Conservation (phyloP, 1,139 yeast genomes). For the Nadsonia commutata region DNA sequence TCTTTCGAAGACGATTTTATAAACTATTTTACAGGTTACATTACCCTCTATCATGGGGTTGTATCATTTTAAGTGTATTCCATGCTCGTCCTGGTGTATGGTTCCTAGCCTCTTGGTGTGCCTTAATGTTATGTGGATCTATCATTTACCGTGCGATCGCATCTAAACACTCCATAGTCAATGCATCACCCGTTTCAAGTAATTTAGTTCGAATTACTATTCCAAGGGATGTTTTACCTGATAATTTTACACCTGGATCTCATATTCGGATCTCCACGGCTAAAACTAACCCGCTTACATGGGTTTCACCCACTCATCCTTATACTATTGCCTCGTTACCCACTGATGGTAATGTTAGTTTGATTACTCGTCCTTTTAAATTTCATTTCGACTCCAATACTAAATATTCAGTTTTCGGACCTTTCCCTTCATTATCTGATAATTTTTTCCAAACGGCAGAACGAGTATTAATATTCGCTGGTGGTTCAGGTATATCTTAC, state of each 20-base stretch:
- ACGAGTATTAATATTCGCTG: slow-evolving; percentile 49
- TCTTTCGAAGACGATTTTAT: slow-evolving; percentile 41
- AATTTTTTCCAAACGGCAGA: slow-evolving; percentile 31
- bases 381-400: slow-evolving; percentile 14
- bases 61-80: slow-evolving; percentile 40
- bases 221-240: slow-evolving; percentile 21
- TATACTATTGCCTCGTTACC: slow-evolving; percentile 65
- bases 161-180: slow-evolving; percentile 16
- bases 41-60: slow-evolving; percentile 50
- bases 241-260: slow-evolving; percentile 28
- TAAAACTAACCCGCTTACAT: slow-evolving; percentile 23
- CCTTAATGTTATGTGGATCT: slow-evolving; percentile 33
- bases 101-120: slow-evolving; percentile 33
- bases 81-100: slow-evolving; percentile 72
- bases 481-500: slow-evolving; percentile 77
- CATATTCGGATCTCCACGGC: slow-evolving; percentile 31
- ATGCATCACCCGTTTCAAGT: slow-evolving; percentile 18
- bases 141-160: slow-evolving; percentile 18
- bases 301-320: slow-evolving; percentile 57
- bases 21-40: slow-evolving; percentile 51
- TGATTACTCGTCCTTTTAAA: slow-evolving; percentile 30
- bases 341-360: slow-evolving; percentile 28
- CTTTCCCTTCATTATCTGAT: slow-evolving; percentile 17
- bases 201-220: slow-evolving; percentile 22
- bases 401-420: slow-evolving; percentile 20